These are phyloP conservation scores for Irpex lacteus DNA, from an alignment of 1,284 basidiomycete genomes.

Conservation along the genomic window DNA sequence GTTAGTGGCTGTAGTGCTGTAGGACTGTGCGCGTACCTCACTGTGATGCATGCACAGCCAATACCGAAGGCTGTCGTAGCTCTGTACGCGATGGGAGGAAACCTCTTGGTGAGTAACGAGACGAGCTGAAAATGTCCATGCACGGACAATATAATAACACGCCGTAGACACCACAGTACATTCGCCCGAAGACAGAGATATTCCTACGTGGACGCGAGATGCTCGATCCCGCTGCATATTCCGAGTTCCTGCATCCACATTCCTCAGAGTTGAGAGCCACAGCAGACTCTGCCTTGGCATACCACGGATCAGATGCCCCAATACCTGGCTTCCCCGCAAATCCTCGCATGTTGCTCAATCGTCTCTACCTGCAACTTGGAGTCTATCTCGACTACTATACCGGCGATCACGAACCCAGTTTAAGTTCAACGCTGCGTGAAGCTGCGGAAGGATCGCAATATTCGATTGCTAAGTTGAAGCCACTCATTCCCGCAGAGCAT, in stretches of 20 bases:
- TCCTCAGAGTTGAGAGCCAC: slow-evolving; percentile 27
- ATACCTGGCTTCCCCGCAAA: slow-evolving; percentile 60
- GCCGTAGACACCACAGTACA: slow-evolving; percentile 35
- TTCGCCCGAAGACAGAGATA: slow-evolving; percentile 34
- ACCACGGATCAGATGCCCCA: slow-evolving; percentile 40
- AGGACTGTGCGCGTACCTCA: slow-evolving; percentile 61
- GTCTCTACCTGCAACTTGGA: slow-evolving; percentile 60
- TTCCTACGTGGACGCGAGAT: slow-evolving; percentile 41
- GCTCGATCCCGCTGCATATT: slow-evolving; percentile 31
- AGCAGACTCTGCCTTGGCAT: slow-evolving; percentile 46
- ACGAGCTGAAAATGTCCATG: too few relatives aligned
- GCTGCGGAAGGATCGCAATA: not conserved
- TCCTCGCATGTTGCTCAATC: slow-evolving; percentile 55
- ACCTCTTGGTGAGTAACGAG: slow-evolving; percentile 43
- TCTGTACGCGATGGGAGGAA: slow-evolving; percentile 62
- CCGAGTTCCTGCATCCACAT: slow-evolving; percentile 32
- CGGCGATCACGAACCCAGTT: slow-evolving; percentile 49
- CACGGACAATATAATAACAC: too few relatives aligned
- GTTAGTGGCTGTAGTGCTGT: slow-evolving; percentile 63
- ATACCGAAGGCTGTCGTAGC: slow-evolving; percentile 53
- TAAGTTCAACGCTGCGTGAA: slow-evolving; percentile 42
- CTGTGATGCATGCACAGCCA: slow-evolving; percentile 48
- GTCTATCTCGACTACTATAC: slow-evolving; percentile 59
- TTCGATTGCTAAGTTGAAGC: not conserved
- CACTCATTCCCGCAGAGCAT: slow-evolving; percentile 37